Base-by-base conservation (phyloP, 2,329 filamentous ascomycete species). In the Penicillium sp. region DNA sequence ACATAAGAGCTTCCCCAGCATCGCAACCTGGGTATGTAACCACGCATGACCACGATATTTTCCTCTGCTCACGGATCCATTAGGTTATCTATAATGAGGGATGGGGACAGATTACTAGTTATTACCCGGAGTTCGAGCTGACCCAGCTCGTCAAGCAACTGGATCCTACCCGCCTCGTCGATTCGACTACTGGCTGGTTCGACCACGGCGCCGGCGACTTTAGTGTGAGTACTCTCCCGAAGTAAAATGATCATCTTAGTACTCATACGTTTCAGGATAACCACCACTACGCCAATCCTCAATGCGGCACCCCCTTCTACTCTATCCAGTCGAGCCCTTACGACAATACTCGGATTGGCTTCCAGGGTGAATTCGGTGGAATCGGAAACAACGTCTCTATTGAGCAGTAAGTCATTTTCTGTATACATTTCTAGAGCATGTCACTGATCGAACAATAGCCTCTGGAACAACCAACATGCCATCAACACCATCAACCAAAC, bases 281-380 rank as follows among this genome's bases (percentile, higher is more conserved):
- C 54, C 84, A 87, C 55, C 81, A 87, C 61, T 87, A 87, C 61
- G 80, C 84, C 0, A 82, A 79, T 34, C 81, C 85, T 0, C 84
- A 87, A 57, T 87, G 84, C 49, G 85, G 84, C 6, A 77, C 82
- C 0, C 84, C 84, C 0, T 86, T 81, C 59, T 85, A 83, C 65
- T 85, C 82, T 0, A 72, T 69, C 3, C 56, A 67, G 3, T 79
- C 78, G 0, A 74, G 69, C 4, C 82, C 77, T 1, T 81, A 76
- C 58, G 83, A 83, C 51, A 67, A 74, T 0, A 68, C 56, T 4
- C 77, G 84, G 0, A 85, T 87, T 26, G 84, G 77, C 0, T 76
- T 87, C 54, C 83, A 86, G 52, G 84, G 84, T 23, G 85, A 87
- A 57, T 87, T 86, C 46, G 84, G 84, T 3, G 84, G 84, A 0